Base-by-base conservation (phyloP, 495 filamentous ascomycete species). In the Neurospora sp. region DNA sequence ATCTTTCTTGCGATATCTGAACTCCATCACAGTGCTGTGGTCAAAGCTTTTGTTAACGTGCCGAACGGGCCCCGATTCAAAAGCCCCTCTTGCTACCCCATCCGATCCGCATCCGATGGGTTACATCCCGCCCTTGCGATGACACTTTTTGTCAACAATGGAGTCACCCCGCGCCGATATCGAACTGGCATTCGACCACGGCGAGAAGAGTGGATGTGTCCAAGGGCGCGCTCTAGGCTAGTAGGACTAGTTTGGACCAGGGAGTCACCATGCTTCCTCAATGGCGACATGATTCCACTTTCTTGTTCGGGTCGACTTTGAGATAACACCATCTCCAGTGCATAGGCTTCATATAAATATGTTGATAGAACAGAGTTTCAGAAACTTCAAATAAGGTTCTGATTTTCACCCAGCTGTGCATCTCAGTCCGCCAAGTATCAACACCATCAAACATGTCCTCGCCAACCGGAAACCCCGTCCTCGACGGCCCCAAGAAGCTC, bases 401-500 rank as follows among this genome's bases (percentile, higher is more conserved):
- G 12, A 35, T 0, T 35, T 7, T 35, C 53, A 35, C 7, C 12
- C 1, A 8, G 42, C 27, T 61, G 27, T 61, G 27, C 53, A 61
- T 53, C 20, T 22, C 10, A 22, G 20, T 27, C 20, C 48, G 16
- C 2, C 14, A 61, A 61, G 27, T 35, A 31, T 0, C 53, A 61
- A 61, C 27, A 31, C 27, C 27, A 17, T 61, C 27, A 35, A 35
- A 0, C 27, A 61, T 61, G 53, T 35, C 53, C 27, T 61, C 27
- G 1, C 38, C 68, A 8, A 35, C 44, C 22, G 70, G 42, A 31
- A 39, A 48, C 38, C 68, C 41, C 40, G 69, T 69, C 17, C 70
- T 70, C 38, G 76, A 74, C 38, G 75, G 78, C 16, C 73, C 79
- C 35, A 70, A 75, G 70, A 71, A 75, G 45, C 78, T 81, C 22